Conservation (phyloP, 495 filamentous ascomycete genomes). For the Pseudomonodictys pantanalensis region DNA sequence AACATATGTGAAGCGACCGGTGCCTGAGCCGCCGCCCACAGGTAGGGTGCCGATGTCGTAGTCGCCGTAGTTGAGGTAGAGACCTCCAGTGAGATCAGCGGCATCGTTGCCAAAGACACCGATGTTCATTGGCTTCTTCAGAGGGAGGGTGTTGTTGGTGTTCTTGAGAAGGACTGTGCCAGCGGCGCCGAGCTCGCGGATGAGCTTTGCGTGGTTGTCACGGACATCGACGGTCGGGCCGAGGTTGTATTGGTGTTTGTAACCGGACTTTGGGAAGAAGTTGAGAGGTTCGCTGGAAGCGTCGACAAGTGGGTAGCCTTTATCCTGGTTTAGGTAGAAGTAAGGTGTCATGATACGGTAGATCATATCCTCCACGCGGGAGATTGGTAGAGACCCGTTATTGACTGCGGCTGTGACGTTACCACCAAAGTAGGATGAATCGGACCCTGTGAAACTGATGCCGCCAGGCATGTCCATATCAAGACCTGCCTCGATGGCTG, state of each 20-base stretch:
- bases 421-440: constrained; percentile 34
- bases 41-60: constrained; percentile 58
- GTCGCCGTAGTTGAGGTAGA: constrained; percentile 42
- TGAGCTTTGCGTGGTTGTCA: constrained; percentile 47
- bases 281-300: constrained; percentile 5
- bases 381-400: constrained; percentile 35
- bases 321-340: constrained; percentile 36
- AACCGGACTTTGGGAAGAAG: constrained; percentile 18
- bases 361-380: constrained; percentile 39
- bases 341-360: constrained; percentile 40
- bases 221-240: constrained; percentile 48
- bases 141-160: constrained; percentile 51
- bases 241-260: constrained; percentile 13
- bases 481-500: constrained; percentile 32
- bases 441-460: constrained; percentile 19
- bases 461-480: constrained; percentile 42
- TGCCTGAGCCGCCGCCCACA: constrained; percentile 60
- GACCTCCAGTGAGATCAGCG: constrained; percentile 36
- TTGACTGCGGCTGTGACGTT: constrained; percentile 36
- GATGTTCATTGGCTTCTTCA: constrained; percentile 52
- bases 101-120: constrained; percentile 65
- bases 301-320: constrained; percentile 32
- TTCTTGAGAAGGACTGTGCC: constrained; percentile 65
- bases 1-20: constrained; percentile 50
- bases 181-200: constrained; percentile 57